Conservation (phyloP, 768 basidiomycete genomes). For the Leccinum obscurum region DNA sequence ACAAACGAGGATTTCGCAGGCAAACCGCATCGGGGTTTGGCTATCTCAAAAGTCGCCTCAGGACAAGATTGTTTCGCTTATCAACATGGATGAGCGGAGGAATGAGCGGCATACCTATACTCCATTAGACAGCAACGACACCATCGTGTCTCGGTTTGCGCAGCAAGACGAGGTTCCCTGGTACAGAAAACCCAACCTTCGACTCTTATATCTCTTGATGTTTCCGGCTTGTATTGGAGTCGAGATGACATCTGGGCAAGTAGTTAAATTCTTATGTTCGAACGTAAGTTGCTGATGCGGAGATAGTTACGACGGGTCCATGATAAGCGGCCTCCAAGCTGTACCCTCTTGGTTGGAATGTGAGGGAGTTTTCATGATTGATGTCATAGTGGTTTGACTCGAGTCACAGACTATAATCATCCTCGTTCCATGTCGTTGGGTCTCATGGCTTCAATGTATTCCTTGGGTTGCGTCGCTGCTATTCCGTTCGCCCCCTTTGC, state of each 20-base stretch:
- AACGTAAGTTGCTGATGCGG: conserved; percentile 22
- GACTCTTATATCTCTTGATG: neutral
- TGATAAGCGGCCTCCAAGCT: neutral
- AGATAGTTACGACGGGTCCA: neutral
- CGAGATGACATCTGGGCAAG: neutral
- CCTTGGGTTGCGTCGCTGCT: neutral
- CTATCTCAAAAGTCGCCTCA: neutral
- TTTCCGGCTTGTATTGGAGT: neutral
- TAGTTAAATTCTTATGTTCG: neutral
- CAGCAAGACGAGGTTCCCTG: conserved; percentile 30
- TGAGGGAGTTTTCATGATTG: neutral
- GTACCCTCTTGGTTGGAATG: neutral
- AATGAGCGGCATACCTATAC: neutral
- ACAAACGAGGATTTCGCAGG: neutral
- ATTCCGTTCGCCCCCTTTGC: neutral
- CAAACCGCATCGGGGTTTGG: neutral
- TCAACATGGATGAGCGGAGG: neutral
- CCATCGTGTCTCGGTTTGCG: conserved; percentile 1
- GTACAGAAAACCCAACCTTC: conserved; percentile 53
- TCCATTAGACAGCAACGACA: neutral
- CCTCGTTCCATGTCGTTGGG: neutral
- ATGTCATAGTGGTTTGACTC: neutral
- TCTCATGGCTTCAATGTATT: neutral
- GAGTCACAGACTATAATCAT: neutral
- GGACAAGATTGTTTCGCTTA: neutral